These are phyloP conservation scores for Globisporangium spiculum DNA, from an alignment of 352 stramenopile genomes.

Conservation along the genomic window DNA sequence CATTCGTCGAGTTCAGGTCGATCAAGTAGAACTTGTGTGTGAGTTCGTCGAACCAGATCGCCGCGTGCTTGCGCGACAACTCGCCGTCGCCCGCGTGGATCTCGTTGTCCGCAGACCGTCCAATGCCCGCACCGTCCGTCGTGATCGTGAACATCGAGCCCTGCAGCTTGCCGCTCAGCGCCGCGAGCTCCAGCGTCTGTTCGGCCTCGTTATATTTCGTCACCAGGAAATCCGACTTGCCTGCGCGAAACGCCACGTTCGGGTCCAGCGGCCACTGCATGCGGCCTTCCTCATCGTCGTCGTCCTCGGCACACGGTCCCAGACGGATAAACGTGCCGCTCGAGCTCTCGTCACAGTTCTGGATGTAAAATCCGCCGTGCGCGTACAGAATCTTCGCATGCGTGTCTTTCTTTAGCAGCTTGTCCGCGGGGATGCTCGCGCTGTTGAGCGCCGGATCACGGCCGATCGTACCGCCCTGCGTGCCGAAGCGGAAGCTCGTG, in stretches of 20 bases:
- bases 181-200: slow-evolving; percentile 56
- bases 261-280: slow-evolving; percentile 79
- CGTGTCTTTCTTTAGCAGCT: slow-evolving; percentile 43
- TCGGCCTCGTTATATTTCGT: slow-evolving; percentile 45
- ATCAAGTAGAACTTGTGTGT: slow-evolving; percentile 78
- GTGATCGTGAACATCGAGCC: slow-evolving; percentile 79
- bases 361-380: slow-evolving; percentile 62
- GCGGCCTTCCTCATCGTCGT: slow-evolving; percentile 46
- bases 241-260: slow-evolving; percentile 64
- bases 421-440: slow-evolving; percentile 73
- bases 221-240: slow-evolving; percentile 81
- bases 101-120: slow-evolving; percentile 84
- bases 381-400: slow-evolving; percentile 62
- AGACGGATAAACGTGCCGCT: slow-evolving; percentile 74
- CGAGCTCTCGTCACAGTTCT: slow-evolving; percentile 38
- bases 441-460: slow-evolving; percentile 40
- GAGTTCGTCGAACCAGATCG: slow-evolving; percentile 89
- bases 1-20: slow-evolving; percentile 89
- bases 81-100: slow-evolving; percentile 95
- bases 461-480: slow-evolving; percentile 50
- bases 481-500: slow-evolving; percentile 72
- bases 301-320: slow-evolving; percentile 26
- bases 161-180: slow-evolving; percentile 58
- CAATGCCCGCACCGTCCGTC: slow-evolving; percentile 84
- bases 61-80: slow-evolving; percentile 92